A percentile compares a stretch with the other conserved stretches of the same genome.
Conservation (phyloP, 129 eudicot genomes). For the Calendula officinalis region DNA sequence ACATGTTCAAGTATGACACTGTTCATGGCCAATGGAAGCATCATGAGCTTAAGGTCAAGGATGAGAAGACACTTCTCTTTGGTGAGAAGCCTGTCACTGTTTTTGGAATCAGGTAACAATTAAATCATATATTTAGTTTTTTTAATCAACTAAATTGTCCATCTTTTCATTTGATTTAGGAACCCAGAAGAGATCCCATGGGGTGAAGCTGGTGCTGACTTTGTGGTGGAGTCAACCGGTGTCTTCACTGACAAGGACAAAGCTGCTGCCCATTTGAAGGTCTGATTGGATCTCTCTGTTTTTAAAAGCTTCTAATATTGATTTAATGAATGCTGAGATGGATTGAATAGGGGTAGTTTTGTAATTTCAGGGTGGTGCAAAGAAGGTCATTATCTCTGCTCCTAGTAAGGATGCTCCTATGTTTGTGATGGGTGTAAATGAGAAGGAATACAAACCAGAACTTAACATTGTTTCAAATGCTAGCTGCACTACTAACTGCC, state of each 20-base stretch:
- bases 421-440: slow-evolving; percentile 87
- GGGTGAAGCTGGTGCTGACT: slow-evolving; percentile 70
- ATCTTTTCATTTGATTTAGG: too few relatives aligned
- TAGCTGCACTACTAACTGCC: slow-evolving; percentile 86
- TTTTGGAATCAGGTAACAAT: background rate
- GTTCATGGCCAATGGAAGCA: slow-evolving; percentile 34
- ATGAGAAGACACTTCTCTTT: background rate
- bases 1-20: slow-evolving; percentile 75
- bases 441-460: slow-evolving; percentile 68
- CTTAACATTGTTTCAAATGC: slow-evolving; percentile 71
- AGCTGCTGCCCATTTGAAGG: slow-evolving; percentile 89
- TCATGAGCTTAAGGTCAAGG: slow-evolving; percentile 2
- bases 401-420: slow-evolving; percentile 87
- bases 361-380: slow-evolving; percentile 69
- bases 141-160: too few relatives aligned
- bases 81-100: background rate
- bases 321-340: background rate
- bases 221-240: slow-evolving; percentile 74
- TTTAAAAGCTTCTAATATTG: background rate
- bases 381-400: slow-evolving; percentile 79
- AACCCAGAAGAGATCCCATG: slow-evolving; percentile 91
- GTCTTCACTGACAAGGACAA: slow-evolving; percentile 85
- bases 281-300: slow-evolving; percentile 17
- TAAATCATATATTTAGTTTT: slow-evolving; percentile 35
- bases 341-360: slow-evolving; percentile 3